These are phyloP conservation scores for Boletus subcaerulescens DNA, from an alignment of 768 basidiomycete species.

Conservation along the genomic window DNA sequence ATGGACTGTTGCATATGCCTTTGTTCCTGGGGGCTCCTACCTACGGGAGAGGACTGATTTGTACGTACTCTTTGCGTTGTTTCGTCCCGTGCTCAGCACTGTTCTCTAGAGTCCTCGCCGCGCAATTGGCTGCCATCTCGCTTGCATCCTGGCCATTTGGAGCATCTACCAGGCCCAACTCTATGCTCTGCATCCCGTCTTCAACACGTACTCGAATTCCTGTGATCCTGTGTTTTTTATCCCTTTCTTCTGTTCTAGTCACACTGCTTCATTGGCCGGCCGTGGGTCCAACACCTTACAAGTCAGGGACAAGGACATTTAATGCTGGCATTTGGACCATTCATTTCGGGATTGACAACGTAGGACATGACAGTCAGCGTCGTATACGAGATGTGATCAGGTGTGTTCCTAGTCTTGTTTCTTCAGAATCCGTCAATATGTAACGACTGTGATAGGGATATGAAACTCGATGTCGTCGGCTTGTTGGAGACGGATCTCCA, in stretches of 20 bases:
- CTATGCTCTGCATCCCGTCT: constrained; percentile 14
- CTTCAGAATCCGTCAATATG: neutral
- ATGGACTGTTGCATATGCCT: constrained; percentile 88
- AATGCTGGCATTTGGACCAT: constrained; percentile 89
- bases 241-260: constrained; percentile 48
- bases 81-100: neutral
- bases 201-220: constrained; percentile 30
- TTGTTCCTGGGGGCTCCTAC: constrained; percentile 76
- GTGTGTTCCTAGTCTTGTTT: constrained; percentile 40
- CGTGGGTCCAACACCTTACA: constrained; percentile 52
- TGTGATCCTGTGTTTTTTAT: constrained; percentile 37
- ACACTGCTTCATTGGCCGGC: constrained; percentile 55
- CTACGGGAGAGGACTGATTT: constrained; percentile 76
- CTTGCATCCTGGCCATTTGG: constrained; percentile 41
- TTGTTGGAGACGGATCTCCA: constrained; percentile 84
- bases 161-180: neutral
- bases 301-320: constrained; percentile 62
- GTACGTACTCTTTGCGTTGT: constrained; percentile 38
- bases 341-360: constrained; percentile 69
- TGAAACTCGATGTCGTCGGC: constrained; percentile 84
- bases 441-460: constrained; percentile 46
- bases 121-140: constrained; percentile 51
- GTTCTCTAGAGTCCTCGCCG: constrained; percentile 46
- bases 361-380: constrained; percentile 34
- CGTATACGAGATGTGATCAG: constrained; percentile 48